Conservation (phyloP, 75 land plant genomes). For the Pinus taeda region DNA sequence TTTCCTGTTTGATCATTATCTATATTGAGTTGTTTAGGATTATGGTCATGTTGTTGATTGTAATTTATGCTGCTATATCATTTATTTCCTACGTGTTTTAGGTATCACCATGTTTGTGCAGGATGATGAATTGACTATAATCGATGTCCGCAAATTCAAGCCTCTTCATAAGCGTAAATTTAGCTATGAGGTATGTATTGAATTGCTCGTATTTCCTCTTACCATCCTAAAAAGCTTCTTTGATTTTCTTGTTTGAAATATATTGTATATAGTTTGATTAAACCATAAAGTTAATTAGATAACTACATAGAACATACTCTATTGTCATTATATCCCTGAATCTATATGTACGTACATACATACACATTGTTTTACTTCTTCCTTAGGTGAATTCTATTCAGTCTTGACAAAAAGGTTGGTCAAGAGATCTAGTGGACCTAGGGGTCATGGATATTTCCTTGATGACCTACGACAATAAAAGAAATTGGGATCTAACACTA, state of each 20-base stretch:
- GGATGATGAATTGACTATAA: slow-evolving; percentile 96
- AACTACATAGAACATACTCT: background rate
- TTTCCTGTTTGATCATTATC: background rate
- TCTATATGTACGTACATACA: too few relatives aligned
- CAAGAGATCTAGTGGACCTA: background rate
- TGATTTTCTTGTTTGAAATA: background rate
- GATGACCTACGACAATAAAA: background rate
- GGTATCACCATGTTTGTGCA: slow-evolving; percentile 18
- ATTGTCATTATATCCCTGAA: background rate
- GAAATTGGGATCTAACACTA: background rate
- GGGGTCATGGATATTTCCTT: background rate
- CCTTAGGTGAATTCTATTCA: background rate
- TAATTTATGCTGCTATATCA: background rate
- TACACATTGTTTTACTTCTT: background rate
- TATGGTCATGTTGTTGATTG: slow-evolving; percentile 2
- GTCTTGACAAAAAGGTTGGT: background rate
- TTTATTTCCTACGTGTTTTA: background rate
- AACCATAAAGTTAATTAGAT: background rate
- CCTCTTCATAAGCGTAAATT: slow-evolving; percentile 84
- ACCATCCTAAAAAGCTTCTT: background rate
- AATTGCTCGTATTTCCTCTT: background rate
- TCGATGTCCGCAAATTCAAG: slow-evolving; percentile 95
- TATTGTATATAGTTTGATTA: background rate
- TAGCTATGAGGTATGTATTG: slow-evolving; percentile 67
- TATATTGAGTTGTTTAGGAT: background rate